Evolutionary conservation across 148 eudicot species (phyloP), one percentile per base, ranked within the genome.

Genomic region (Rhododendron kiyosumense): DNA sequence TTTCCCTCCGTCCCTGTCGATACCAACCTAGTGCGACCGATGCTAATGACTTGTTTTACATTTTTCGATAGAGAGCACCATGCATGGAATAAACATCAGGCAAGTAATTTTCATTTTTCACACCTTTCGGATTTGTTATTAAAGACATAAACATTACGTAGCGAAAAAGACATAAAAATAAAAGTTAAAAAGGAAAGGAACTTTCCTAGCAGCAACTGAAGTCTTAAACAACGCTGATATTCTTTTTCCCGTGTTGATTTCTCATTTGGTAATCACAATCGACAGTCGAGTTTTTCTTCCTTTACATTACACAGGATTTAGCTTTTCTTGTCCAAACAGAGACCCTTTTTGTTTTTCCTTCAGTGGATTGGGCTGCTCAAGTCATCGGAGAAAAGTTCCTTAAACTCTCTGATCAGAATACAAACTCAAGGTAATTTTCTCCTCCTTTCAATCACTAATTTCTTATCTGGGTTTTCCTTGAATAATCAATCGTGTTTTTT

Each of bases 381-480:
- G 83, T 30, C 65, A 28, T 30, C 83, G 59, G 54, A 79, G 52
- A 48, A 26, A 51, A 51, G 83, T 30, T 57, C 48, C 38, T 15
- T 45, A 30, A 81, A 22, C 18, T 57, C 36, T 32, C 30, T 57
- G 49, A 5, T 41, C 52, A 24, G 75, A 38, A 15, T 63, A 22
- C 7, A 41, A 41, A 24, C 28, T 83, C 0, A 12, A 26, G 38
- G 54, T 28, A 65, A 45, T 45, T 83, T 24, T 48, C 28, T 71
- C 63, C 32, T 22, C 49, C 61, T 79, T 48, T 83, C 28, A 48
- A 20, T 84, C 15, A 51, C 32, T 85, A 24, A 20, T 45, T 43
- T 67, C 69, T 67, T 73, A 85, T 83, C 85, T 78, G 85, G 83
- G 81, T 85, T 85, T 43, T 48, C 15, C 43, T 63, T 38, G 36